phyloP scores from a whole-genome alignment of 2,329 filamentous ascomycete genomes.

The Hypoxylon rubiginosum region DNA sequence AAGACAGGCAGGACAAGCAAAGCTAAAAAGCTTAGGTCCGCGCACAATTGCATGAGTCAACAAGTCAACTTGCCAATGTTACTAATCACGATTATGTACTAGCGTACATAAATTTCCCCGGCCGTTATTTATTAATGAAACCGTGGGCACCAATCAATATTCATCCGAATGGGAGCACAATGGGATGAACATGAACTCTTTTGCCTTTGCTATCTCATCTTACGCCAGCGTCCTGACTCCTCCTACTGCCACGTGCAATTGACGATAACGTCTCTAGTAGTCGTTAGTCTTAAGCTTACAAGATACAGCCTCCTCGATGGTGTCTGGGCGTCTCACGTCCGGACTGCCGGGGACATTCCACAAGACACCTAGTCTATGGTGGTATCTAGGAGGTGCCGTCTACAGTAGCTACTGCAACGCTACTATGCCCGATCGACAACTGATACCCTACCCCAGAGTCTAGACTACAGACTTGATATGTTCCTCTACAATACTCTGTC shows the following conservation, averaged over 20 bases:
- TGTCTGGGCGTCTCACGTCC: neutral
- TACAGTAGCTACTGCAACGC: constrained; percentile 5
- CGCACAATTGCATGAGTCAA: neutral
- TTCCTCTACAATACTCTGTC: neutral
- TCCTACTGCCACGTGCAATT: neutral
- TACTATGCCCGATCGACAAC: constrained; percentile 16
- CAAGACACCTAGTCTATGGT: neutral
- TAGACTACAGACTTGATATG: constrained; percentile 2
- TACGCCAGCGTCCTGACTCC: neutral
- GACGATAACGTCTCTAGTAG: neutral
- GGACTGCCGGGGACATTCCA: neutral
- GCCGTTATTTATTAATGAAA: constrained; percentile 18
- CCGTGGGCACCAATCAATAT: constrained; percentile 39
- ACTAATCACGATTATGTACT: constrained; percentile 14
- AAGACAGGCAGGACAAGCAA: no score
- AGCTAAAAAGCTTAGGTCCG: neutral
- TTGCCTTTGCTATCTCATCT: neutral
- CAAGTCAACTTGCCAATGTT: neutral
- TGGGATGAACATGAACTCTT: neutral
- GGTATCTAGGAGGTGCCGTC: neutral
- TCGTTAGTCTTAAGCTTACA: neutral
- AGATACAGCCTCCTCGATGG: neutral
- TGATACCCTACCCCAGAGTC: constrained; percentile 11
- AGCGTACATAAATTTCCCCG: constrained; percentile 16
- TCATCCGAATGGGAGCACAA: neutral